Percentiles rank a stretch among this genome's conserved stretches.
phyloP scores from a whole-genome alignment of 257 asterid genomes.

The Gardenia jasminoides region DNA sequence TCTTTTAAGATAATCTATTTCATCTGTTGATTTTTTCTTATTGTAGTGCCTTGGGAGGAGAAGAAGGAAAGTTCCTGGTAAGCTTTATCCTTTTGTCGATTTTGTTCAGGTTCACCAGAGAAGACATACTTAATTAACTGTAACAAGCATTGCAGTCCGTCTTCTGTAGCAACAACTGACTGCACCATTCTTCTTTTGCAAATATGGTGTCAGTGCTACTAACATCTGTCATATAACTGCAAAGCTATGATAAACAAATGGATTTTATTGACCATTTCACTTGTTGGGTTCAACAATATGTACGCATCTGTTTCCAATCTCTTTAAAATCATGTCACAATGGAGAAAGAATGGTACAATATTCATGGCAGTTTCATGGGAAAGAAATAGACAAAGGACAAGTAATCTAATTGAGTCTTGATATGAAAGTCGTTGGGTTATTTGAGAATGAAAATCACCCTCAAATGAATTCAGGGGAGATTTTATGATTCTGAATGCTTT shows the following conservation, averaged over 20 bases:
- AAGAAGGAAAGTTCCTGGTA: constrained; percentile 59
- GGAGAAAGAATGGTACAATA: neutral
- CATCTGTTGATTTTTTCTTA: constrained; percentile 22
- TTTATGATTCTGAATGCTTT: neutral
- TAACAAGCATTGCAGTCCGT: neutral
- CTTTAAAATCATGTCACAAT: neutral
- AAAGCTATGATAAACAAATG: neutral
- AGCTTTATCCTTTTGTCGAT: constrained; percentile 16
- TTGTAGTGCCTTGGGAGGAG: constrained; percentile 83
- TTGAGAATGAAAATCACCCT: neutral
- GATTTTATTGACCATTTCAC: neutral
- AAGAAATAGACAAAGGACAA: neutral
- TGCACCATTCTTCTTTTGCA: neutral
- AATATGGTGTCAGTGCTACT: neutral
- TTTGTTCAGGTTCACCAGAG: neutral
- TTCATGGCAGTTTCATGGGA: neutral
- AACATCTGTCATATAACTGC: neutral
- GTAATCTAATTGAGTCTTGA: neutral
- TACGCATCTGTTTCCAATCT: neutral
- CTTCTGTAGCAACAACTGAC: constrained; percentile 1
- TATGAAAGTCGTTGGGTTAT: neutral
- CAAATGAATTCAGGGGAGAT: neutral
- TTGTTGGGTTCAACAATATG: neutral
- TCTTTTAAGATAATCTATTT: neutral
- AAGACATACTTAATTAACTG: neutral